Conservation (phyloP, 1,139 yeast genomes). For the Schizosaccharomyces versatilis region DNA sequence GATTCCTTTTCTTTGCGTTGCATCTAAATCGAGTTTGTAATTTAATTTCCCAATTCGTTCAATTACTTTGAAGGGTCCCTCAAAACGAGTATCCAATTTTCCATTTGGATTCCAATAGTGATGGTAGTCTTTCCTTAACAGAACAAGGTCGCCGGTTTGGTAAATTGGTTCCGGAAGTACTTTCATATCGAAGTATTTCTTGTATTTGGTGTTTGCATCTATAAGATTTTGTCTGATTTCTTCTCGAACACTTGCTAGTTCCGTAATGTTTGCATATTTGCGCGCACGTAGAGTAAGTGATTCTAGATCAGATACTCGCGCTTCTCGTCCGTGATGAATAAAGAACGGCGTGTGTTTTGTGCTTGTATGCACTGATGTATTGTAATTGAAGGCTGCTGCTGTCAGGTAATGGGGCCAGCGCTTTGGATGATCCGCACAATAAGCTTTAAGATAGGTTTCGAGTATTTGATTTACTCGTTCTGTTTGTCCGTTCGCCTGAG, state of each 20-base stretch:
- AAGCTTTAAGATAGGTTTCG: slow-evolving; percentile 11
- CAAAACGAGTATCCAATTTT: neutral
- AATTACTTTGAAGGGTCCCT: neutral
- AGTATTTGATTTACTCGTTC: slow-evolving; percentile 14
- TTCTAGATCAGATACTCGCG: too few relatives aligned
- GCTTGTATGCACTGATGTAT: slow-evolving; percentile 5
- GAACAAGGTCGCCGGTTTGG: neutral
- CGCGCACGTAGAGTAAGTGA: too few relatives aligned
- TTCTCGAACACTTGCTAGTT: neutral
- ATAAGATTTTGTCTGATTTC: neutral
- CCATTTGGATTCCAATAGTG: neutral
- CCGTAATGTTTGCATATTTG: too few relatives aligned
- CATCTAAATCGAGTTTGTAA: neutral
- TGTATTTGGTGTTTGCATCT: neutral
- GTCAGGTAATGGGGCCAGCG: slow-evolving; percentile 13
- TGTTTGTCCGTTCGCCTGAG: slow-evolving; percentile 16
- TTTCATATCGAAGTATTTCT: neutral
- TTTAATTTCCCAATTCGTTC: neutral
- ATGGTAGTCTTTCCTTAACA: neutral
- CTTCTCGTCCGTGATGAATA: too few relatives aligned
- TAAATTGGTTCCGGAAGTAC: neutral
- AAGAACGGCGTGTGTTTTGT: slow-evolving; percentile 2
- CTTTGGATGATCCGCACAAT: slow-evolving; percentile 7
- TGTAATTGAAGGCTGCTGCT: slow-evolving; percentile 12
- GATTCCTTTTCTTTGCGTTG: neutral